These are phyloP conservation scores for Aaosphaeria arxii DNA, from an alignment of 2,329 filamentous ascomycete species.

Conservation along the genomic window DNA sequence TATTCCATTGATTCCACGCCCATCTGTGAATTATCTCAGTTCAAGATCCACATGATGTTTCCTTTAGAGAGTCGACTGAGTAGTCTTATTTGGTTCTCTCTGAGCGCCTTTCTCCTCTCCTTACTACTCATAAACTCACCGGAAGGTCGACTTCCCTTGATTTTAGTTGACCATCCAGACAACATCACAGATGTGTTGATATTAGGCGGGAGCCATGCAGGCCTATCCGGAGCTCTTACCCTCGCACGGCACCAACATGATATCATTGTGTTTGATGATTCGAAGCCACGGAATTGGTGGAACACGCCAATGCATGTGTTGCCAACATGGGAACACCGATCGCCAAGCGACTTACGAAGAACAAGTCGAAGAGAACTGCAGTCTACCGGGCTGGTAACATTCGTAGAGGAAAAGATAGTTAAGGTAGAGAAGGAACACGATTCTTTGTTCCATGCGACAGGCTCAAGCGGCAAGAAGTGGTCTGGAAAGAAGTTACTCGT, in stretches of 20 bases:
- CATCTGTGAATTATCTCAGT: no score
- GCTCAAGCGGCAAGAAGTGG: constrained; percentile 41
- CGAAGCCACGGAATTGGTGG: constrained; percentile 38
- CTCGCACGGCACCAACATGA: constrained; percentile 37
- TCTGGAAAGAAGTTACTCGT: constrained; percentile 52
- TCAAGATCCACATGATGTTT: no score
- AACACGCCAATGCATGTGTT: constrained; percentile 43
- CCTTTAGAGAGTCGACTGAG: no score
- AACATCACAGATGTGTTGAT: constrained; percentile 6
- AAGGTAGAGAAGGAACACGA: constrained; percentile 15
- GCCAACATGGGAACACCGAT: constrained; percentile 34
- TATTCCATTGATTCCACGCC: no score
- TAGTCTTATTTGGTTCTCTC: no score
- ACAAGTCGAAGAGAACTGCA: constrained; percentile 16
- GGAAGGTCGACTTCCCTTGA: no score
- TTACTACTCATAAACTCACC: no score
- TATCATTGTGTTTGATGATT: constrained; percentile 39
- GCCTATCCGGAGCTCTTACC: constrained; percentile 34
- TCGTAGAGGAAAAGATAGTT: constrained; percentile 12
- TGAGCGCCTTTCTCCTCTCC: no score
- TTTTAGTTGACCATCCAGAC: no score
- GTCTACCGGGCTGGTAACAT: constrained; percentile 24
- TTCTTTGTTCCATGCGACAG: constrained; percentile 30
- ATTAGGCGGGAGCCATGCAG: constrained; percentile 41
- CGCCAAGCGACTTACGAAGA: constrained; percentile 30